Evolutionary conservation across 257 asterid genomes (phyloP).

Genomic region (Solanum tarapatanum): DNA sequence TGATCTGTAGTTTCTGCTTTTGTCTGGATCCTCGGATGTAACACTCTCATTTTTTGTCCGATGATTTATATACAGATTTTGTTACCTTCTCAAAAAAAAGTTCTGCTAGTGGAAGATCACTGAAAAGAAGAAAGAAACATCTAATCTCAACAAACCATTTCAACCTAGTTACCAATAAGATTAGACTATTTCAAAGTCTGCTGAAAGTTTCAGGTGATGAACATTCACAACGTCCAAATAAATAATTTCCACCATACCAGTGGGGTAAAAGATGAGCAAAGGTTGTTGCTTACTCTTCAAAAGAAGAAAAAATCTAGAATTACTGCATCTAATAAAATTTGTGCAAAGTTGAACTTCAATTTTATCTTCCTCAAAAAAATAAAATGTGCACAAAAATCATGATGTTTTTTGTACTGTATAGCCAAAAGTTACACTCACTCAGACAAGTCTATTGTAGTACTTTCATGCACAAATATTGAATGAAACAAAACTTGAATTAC

Average conservation of each 20-base stretch:
- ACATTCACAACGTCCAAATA: not conserved
- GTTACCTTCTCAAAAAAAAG: not conserved
- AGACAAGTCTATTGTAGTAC: not conserved
- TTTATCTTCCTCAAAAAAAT: not conserved
- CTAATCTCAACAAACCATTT: not conserved
- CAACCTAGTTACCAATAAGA: not conserved
- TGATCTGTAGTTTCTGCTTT: not conserved
- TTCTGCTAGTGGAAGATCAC: not conserved
- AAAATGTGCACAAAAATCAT: not conserved
- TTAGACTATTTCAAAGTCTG: not conserved
- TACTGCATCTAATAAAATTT: not conserved
- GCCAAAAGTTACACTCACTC: not conserved
- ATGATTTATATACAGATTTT: not conserved
- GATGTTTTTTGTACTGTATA: not conserved
- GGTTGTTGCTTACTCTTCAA: not conserved
- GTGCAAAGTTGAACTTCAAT: not conserved
- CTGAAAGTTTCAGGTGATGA: not conserved
- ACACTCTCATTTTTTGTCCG: not conserved
- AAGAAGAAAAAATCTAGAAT: not conserved
- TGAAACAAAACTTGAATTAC: conserved; percentile 18
- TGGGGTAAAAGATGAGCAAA: not conserved
- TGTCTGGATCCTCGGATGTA: not conserved
- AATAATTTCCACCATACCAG: not conserved
- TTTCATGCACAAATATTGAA: not conserved
- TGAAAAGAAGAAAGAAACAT: not conserved